These are phyloP conservation scores for Boletus hoseneyae DNA, from an alignment of 1,284 basidiomycete species.

Conservation along the genomic window DNA sequence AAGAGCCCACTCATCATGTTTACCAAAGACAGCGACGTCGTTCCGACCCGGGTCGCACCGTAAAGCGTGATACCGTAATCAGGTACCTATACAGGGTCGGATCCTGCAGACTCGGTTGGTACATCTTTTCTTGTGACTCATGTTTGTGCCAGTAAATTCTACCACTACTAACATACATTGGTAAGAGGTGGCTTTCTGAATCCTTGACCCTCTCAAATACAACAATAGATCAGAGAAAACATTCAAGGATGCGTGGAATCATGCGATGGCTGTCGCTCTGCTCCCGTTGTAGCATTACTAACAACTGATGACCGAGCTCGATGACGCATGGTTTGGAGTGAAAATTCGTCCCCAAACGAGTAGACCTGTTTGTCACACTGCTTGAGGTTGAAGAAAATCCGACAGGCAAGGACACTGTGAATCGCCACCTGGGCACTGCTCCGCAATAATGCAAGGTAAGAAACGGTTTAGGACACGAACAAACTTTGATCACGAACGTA, in stretches of 20 bases:
- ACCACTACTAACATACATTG: not conserved
- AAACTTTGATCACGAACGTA: conserved; percentile 26
- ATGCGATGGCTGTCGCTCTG: not conserved
- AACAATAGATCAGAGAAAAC: not conserved
- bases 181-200: not conserved
- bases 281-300: not conserved
- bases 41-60: too few species aligned
- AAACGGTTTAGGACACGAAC: not conserved
- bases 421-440: conserved; percentile 28
- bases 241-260: not conserved
- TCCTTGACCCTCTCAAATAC: too few species aligned
- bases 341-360: not conserved
- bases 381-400: conserved; percentile 32
- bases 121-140: not conserved
- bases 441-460: conserved; percentile 8
- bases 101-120: too few species aligned
- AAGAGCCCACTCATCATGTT: too few species aligned
- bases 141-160: conserved; percentile 5
- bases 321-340: conserved; percentile 12
- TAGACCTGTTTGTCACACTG: conserved; percentile 13
- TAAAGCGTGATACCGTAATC: too few species aligned
- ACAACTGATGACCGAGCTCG: not conserved
- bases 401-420: conserved; percentile 29
- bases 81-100: too few species aligned
- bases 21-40: too few species aligned